Base-by-base conservation (phyloP, 108 stramenopile genomes). In the Nitzschia sp. region DNA sequence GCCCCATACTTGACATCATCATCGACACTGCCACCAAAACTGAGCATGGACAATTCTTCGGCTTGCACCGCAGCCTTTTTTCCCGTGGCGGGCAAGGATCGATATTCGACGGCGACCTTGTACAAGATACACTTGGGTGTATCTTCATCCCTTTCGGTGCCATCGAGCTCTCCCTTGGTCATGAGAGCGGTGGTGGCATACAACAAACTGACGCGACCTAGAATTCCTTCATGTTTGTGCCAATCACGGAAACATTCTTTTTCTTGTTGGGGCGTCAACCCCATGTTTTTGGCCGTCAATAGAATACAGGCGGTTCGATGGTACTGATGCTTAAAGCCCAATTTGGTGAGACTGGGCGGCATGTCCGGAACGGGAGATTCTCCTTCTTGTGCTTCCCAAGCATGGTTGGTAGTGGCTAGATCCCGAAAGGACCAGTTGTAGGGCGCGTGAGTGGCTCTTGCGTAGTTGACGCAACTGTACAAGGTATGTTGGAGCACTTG, bases 1-100 rank as follows among this genome's bases (percentile, higher is more conserved):
- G 84, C 84, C 8, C 84, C 84, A 46, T 73, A 76, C 59, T 85
- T 85, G 57, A 85, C 80, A 56, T 80, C 84, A 48, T 85, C 84
- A 55, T 85, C 84, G n/a, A 85, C 71, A 51, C 68, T 70, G 6
- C 80, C 84, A 0, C 84, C 84, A 61, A 85, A 85, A 46, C 70
- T 75, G 0, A 85, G 57, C 84, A 85, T 85, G 68, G 67, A 70
- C 8, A 85, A 57, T 60, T 85, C 84, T 66, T 85, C 84, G 15
- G 84, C 84, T 50, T 75, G 65, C 0, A 70, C 69, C 0, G 84
- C 84, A 6, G 41, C 21, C 41, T 67, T 57, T n/a, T 79, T 81
- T 41, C 77, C 83, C 1, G 80, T 79, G 37, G 80, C 57, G 11
- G 83, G 84, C n/a, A 81, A 38, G n/a, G 67, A 77, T 12, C 74